Percentiles rank a stretch among this genome's conserved stretches.
phyloP scores from a whole-genome alignment of 1,284 basidiomycete species.

The Leucocoprinus gongylophorus region DNA sequence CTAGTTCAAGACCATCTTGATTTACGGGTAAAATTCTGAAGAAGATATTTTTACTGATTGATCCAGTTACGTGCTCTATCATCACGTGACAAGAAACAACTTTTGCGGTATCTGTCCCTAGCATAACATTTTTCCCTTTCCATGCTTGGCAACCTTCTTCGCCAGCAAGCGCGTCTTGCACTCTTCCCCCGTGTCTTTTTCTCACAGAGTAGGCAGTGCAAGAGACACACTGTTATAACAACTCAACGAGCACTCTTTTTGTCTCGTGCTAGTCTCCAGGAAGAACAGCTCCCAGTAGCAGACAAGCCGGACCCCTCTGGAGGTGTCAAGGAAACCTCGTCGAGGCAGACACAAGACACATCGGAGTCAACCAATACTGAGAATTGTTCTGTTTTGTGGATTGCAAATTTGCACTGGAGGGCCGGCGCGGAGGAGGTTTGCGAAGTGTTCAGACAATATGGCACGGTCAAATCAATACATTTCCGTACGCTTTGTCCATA shows the following conservation, averaged over 20 bases:
- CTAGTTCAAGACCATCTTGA: too few species aligned
- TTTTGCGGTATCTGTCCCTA: neutral
- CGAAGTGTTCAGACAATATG: slow-evolving; percentile 3
- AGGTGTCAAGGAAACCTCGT: neutral
- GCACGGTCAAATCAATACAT: neutral
- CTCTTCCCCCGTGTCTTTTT: neutral
- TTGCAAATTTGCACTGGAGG: slow-evolving; percentile 1
- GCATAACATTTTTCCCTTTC: neutral
- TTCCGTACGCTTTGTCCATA: neutral
- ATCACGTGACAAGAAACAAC: neutral
- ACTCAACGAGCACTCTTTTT: slow-evolving; percentile 4
- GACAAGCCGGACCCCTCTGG: neutral
- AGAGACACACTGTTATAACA: neutral
- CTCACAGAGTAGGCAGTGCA: neutral
- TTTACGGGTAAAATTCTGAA: too few species aligned
- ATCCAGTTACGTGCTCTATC: neutral
- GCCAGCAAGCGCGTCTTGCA: slow-evolving; percentile 7
- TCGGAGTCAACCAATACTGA: neutral
- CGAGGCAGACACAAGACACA: neutral
- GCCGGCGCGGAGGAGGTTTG: neutral
- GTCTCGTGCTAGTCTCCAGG: slow-evolving; percentile 4
- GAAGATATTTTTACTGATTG: too few species aligned
- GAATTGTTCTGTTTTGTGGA: neutral
- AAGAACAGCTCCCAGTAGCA: neutral
- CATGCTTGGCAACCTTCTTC: slow-evolving; percentile 11